Evolutionary conservation across 805 yeast species (phyloP).

Genomic region (Komagataella pastoris): DNA sequence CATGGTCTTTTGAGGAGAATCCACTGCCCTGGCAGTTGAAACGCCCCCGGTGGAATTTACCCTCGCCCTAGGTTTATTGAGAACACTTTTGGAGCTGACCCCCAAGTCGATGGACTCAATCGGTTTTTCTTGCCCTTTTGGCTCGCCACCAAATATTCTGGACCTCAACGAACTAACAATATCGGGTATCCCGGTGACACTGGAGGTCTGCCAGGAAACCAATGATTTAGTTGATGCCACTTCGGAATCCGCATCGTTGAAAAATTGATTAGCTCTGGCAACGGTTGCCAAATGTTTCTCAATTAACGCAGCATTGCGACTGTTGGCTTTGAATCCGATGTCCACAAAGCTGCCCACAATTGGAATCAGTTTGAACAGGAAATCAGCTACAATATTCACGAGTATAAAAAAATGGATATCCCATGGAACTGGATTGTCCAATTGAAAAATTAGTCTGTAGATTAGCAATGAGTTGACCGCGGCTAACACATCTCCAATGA

Average conservation of each 20-base stretch:
- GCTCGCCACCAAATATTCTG: neutral
- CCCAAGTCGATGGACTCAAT: neutral
- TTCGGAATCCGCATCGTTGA: neutral
- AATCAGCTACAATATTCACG: constrained; percentile 53
- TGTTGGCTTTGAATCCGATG: constrained; percentile 63
- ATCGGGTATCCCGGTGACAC: neutral
- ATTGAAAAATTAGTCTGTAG: constrained; percentile 25
- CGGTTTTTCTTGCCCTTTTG: neutral
- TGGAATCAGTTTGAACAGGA: constrained; percentile 61
- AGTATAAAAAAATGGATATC: constrained; percentile 42
- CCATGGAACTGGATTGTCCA: constrained; percentile 57
- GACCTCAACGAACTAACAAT: neutral
- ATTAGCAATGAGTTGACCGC: constrained; percentile 29
- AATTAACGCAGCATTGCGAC: constrained; percentile 53
- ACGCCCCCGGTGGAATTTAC: neutral
- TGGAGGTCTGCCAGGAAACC: neutral
- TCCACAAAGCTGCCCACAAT: constrained; percentile 59
- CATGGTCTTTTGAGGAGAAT: neutral
- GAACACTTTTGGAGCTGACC: neutral
- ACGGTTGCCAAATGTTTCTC: constrained; percentile 35
- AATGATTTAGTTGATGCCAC: neutral
- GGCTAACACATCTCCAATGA: constrained; percentile 50
- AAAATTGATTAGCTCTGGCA: constrained; percentile 4
- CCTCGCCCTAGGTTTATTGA: neutral
- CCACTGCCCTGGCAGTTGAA: neutral